Base-by-base conservation (phyloP, 2,329 filamentous ascomycete genomes). In the Aspergillus alliaceus region DNA sequence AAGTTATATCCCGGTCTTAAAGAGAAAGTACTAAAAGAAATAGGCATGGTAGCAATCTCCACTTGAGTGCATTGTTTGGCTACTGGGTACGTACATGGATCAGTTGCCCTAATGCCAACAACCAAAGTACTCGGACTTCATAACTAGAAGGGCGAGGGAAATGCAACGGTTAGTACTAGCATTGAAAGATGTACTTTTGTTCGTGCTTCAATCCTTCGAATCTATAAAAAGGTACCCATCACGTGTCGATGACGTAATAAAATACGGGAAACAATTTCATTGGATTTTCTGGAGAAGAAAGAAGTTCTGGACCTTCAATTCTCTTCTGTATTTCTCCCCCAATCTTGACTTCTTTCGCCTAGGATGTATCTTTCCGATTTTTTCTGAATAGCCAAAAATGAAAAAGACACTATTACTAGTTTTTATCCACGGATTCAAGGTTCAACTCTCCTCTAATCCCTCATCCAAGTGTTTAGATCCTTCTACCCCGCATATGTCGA, bases 361-460 rank as follows among this genome's bases (percentile, higher is more conserved):
- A 48, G 22, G 4, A 48, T 48, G 44, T 32, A 22, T 27, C 27
- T 20, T 32, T 27, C 32, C 1, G 25, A 48, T 12, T 27, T 20
- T 34, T 44, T 54, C 42, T 44, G 46, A 47, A 18, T 31, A 20
- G 29, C 9, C 31, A 70, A 60, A n/a, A 55, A 79, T 79, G 77
- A 74, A 70, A 59, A 80, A 79, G 60, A 79, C 76, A 57, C 64
- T 80, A 39, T 67, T 80, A 47, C 66, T 80, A 40, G 77, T 79
- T 47, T 80, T 79, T 57, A 78, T 80, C 29, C 78, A 80, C 57
- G 78, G 78, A 37, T 80, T 80, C 66, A 77, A 79, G 72, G 78
- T 80, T 64, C 37, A 68, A 46, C n/a, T 31, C 14, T 39, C 12
- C 20, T 20, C 14, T n/a, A 44, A 15, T 4, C 8, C 20, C 15